phyloP scores from a whole-genome alignment of 306 rosid genomes.

The Vicia faba region DNA sequence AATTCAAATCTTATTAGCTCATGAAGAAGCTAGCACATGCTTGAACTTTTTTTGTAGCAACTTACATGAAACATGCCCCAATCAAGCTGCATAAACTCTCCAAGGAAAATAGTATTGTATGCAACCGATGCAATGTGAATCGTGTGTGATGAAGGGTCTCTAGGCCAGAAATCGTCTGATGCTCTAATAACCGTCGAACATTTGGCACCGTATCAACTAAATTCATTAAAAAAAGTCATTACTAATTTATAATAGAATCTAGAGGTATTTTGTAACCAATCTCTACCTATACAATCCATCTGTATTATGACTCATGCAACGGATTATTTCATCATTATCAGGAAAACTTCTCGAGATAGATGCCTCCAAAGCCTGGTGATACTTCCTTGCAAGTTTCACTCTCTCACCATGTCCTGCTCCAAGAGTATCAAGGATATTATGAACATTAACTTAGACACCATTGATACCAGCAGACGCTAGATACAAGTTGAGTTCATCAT shows the following conservation, averaged over 20 bases:
- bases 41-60: no score
- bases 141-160: constrained; percentile 86
- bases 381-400: constrained; percentile 74
- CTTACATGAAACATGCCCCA: constrained; percentile 98
- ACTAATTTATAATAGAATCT: no score
- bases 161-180: constrained; percentile 92
- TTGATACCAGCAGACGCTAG: constrained; percentile 75
- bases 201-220: no score
- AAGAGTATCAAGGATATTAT: constrained; percentile 83
- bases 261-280: no score
- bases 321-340: constrained; percentile 80
- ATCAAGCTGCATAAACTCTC: constrained; percentile 93
- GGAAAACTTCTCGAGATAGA: constrained; percentile 74
- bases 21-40: no score
- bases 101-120: constrained; percentile 80
- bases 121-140: constrained; percentile 85
- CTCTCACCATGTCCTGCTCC: constrained; percentile 92
- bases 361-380: constrained; percentile 83
- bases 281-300: constrained; percentile 86
- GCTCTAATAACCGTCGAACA: constrained; percentile 76
- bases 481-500: constrained; percentile 79
- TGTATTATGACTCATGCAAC: constrained; percentile 89
- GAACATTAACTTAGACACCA: constrained; percentile 90
- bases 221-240: no score
- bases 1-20: no score